phyloP scores from a whole-genome alignment of 2,329 filamentous ascomycete species.

The Arthrobotrys sphaeroides region DNA sequence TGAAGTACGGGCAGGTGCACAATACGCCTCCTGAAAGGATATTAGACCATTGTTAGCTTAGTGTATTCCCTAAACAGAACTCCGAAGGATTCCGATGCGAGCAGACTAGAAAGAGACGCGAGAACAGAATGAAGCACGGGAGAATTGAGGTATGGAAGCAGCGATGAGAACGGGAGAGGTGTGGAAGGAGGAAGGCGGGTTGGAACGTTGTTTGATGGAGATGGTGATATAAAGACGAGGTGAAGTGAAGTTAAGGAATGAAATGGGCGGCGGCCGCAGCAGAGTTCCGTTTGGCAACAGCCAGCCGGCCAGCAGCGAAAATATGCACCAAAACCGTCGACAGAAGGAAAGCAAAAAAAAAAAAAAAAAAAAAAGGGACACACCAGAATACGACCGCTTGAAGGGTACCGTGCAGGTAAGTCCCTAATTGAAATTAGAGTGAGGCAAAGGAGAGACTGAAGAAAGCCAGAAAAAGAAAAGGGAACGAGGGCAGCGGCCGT shows the following conservation, averaged over 20 bases:
- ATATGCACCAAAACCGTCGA: constrained; percentile 38
- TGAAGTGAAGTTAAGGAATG: constrained; percentile 4
- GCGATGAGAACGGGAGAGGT: constrained; percentile 9
- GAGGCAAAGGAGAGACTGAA: constrained; percentile 18
- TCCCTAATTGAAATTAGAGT: constrained; percentile 10
- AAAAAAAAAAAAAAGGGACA: not conserved
- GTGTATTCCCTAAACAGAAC: constrained; percentile 33
- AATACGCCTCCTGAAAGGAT: constrained; percentile 48
- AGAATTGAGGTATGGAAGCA: constrained; percentile 9
- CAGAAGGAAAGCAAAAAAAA: constrained; percentile 8
- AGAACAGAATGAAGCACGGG: constrained; percentile 25
- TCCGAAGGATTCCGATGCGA: constrained; percentile 29
- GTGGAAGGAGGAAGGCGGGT: not conserved
- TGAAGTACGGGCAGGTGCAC: constrained; percentile 21
- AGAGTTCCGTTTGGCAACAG: constrained; percentile 36
- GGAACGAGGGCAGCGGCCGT: not conserved
- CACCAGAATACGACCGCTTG: constrained; percentile 18
- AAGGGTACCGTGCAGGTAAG: no score
- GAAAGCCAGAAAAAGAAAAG: not conserved
- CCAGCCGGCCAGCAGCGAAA: constrained; percentile 20
- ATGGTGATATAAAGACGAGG: not conserved
- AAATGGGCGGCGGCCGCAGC: constrained; percentile 30
- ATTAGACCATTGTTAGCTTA: constrained; percentile 51
- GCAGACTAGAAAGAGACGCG: constrained; percentile 11
- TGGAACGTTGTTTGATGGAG: constrained; percentile 16